Evolutionary conservation across 352 stramenopile species (phyloP).

Genomic region (Globisporangium acanthophoron): DNA sequence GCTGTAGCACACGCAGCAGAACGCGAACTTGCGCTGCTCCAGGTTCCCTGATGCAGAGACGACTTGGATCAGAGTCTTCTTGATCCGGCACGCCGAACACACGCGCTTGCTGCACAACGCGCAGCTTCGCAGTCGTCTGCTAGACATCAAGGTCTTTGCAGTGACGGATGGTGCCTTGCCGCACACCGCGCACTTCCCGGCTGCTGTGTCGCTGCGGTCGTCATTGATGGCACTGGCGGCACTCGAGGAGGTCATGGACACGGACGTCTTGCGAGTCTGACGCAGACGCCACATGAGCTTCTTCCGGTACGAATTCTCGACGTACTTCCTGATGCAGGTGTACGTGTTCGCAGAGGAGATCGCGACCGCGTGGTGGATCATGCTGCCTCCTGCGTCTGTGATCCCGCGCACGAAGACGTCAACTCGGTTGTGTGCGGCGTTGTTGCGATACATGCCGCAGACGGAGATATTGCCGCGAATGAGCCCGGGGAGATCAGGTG

Average conservation of each 20-base stretch:
- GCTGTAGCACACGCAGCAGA: slow-evolving; percentile 21
- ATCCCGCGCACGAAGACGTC: slow-evolving; percentile 40
- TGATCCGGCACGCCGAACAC: slow-evolving; percentile 7
- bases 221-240: no score
- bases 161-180: background rate
- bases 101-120: slow-evolving; percentile 5
- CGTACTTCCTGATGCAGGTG: slow-evolving; percentile 17
- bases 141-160: background rate
- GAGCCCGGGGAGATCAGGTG: slow-evolving; percentile 1
- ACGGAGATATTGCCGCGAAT: slow-evolving; percentile 35
- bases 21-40: slow-evolving; percentile 7
- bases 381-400: slow-evolving; percentile 24
- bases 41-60: background rate
- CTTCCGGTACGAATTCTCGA: slow-evolving; percentile 7
- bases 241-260: no score
- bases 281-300: slow-evolving; percentile 14
- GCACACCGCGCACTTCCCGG: background rate
- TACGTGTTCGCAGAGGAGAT: slow-evolving; percentile 22
- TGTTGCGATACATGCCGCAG: slow-evolving; percentile 35
- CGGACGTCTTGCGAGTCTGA: background rate
- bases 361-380: slow-evolving; percentile 22
- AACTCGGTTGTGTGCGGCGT: slow-evolving; percentile 15
- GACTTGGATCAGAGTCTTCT: slow-evolving; percentile 8
- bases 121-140: background rate
- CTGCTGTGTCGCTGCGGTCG: no score